A percentile compares a stretch with the other conserved stretches of the same genome.
Evolutionary conservation across 2,329 filamentous ascomycete genomes (phyloP).

Genomic region (Clonostachys byssicola): DNA sequence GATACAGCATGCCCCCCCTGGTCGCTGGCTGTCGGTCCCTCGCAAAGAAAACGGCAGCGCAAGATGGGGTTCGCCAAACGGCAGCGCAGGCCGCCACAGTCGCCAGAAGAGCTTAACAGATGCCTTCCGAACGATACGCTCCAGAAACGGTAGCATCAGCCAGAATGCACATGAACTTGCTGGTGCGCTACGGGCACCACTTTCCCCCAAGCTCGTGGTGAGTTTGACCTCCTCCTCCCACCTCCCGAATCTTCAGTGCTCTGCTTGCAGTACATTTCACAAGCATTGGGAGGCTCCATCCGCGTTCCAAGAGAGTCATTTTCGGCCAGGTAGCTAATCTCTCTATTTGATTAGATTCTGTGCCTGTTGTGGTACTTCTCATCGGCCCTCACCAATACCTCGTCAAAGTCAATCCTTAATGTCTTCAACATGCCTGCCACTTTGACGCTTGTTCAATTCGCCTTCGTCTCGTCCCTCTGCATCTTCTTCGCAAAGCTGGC

Average conservation of each 20-base stretch:
- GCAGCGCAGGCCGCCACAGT: slow-evolving; percentile 39
- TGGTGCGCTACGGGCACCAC: slow-evolving; percentile 82
- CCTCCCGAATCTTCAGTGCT: not conserved
- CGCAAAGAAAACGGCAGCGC: slow-evolving; percentile 6
- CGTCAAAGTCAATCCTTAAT: slow-evolving; percentile 93
- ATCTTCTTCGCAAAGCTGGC: slow-evolving; percentile 75
- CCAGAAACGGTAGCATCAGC: slow-evolving; percentile 78
- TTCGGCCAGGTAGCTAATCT: no score
- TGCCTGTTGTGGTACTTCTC: slow-evolving; percentile 93
- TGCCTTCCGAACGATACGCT: slow-evolving; percentile 79
- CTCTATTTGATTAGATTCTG: slow-evolving; percentile 52
- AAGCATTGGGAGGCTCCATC: slow-evolving; percentile 8
- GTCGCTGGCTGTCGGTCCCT: slow-evolving; percentile 6
- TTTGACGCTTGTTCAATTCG: slow-evolving; percentile 89
- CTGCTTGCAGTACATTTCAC: slow-evolving; percentile 4
- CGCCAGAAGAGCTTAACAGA: slow-evolving; percentile 86
- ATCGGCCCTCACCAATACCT: slow-evolving; percentile 94
- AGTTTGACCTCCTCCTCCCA: not conserved
- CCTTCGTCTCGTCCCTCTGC: slow-evolving; percentile 86
- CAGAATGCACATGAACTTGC: slow-evolving; percentile 93
- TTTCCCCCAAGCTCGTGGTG: slow-evolving; percentile 88
- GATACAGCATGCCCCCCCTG: slow-evolving; percentile 6
- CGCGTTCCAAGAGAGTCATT: no score
- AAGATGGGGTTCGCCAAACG: not conserved
- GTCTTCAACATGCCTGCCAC: slow-evolving; percentile 88